phyloP scores from a whole-genome alignment of 495 filamentous ascomycete species.

The Letharia columbiana region DNA sequence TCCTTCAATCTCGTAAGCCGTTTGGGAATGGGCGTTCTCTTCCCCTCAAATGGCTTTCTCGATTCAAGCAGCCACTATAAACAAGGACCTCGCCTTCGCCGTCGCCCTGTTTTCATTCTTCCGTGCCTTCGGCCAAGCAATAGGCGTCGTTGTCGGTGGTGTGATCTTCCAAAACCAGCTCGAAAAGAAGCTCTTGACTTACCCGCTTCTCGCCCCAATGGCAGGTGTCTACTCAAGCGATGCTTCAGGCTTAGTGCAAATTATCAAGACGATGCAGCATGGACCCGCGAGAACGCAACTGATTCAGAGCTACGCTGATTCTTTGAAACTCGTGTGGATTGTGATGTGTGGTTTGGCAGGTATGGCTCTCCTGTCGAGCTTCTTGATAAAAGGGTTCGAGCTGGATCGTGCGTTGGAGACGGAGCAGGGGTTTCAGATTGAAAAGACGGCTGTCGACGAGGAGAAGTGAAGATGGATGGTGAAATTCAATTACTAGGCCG shows the following conservation, averaged over 20 bases:
- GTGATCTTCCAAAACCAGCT: slow-evolving; percentile 55
- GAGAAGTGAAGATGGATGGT: slow-evolving; percentile 29
- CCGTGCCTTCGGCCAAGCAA: slow-evolving; percentile 47
- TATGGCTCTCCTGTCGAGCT: slow-evolving; percentile 41
- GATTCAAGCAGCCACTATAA: slow-evolving; percentile 43
- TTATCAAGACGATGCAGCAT: slow-evolving; percentile 49
- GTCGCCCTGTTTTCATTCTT: slow-evolving; percentile 52
- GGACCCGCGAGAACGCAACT: slow-evolving; percentile 35
- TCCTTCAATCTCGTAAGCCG: slow-evolving; percentile 47
- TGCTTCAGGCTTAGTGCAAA: slow-evolving; percentile 49
- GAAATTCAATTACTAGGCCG: neutral
- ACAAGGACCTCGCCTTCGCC: slow-evolving; percentile 45
- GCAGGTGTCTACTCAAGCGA: slow-evolving; percentile 47
- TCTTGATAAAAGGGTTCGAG: slow-evolving; percentile 46
- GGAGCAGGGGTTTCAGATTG: slow-evolving; percentile 38
- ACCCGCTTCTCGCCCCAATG: slow-evolving; percentile 35
- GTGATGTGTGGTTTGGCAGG: slow-evolving; percentile 45
- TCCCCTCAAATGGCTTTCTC: slow-evolving; percentile 34
- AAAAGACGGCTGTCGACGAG: slow-evolving; percentile 24
- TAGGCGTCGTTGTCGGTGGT: slow-evolving; percentile 51
- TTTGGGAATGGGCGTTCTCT: slow-evolving; percentile 35
- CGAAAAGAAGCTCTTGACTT: slow-evolving; percentile 35
- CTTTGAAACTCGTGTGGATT: slow-evolving; percentile 49
- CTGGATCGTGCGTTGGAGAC: slow-evolving; percentile 43
- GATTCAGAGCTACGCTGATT: slow-evolving; percentile 47